Evolutionary conservation across 768 basidiomycete genomes (phyloP).

Genomic region (Boletus barrowsii): DNA sequence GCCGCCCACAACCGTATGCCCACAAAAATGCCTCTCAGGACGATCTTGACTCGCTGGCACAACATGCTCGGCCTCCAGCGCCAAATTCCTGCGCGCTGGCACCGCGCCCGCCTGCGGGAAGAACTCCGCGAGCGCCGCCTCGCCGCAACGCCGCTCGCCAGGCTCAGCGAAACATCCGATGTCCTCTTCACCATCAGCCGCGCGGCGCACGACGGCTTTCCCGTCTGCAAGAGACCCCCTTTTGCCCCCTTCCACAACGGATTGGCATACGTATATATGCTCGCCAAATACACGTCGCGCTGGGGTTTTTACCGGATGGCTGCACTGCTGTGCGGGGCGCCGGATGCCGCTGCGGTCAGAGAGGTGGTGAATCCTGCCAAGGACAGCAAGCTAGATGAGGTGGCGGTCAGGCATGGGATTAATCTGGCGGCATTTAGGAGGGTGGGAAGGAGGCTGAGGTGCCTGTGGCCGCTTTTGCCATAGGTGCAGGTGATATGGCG

Average conservation of each 20-base stretch:
- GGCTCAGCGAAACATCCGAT: slow-evolving; percentile 12
- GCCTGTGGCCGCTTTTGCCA: slow-evolving; percentile 13
- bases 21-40: no score
- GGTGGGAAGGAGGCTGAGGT: slow-evolving; percentile 10
- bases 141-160: slow-evolving; percentile 8
- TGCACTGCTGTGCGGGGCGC: slow-evolving; percentile 11
- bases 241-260: slow-evolving; percentile 8
- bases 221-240: slow-evolving; percentile 10
- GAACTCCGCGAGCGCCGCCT: slow-evolving; percentile 8
- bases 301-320: slow-evolving; percentile 14
- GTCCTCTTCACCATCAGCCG: slow-evolving; percentile 15
- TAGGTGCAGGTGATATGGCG: slow-evolving; percentile 11
- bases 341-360: slow-evolving; percentile 10
- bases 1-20: no score
- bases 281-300: slow-evolving; percentile 14
- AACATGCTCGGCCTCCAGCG: no score
- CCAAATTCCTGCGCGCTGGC: no score
- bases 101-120: not conserved
- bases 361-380: slow-evolving; percentile 13
- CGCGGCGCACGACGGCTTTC: slow-evolving; percentile 10
- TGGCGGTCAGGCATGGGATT: slow-evolving; percentile 12
- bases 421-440: slow-evolving; percentile 8
- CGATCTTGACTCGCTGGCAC: no score
- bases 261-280: slow-evolving; percentile 10
- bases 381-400: slow-evolving; percentile 13